phyloP scores from a whole-genome alignment of 2,329 filamentous ascomycete species.

The Thielaviopsis punctulata region DNA sequence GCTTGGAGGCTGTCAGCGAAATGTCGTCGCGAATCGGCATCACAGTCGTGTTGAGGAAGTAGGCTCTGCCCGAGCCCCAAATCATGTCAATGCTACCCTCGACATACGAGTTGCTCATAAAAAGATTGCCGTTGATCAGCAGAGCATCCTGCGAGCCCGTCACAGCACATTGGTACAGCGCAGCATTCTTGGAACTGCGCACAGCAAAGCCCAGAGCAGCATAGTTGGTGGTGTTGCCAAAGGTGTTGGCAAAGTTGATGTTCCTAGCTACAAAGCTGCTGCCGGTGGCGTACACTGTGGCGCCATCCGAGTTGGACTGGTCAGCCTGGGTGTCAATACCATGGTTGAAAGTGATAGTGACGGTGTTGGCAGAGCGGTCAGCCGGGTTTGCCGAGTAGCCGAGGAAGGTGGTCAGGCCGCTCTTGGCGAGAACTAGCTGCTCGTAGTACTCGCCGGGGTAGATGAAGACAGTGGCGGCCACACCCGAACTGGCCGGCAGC shows the following conservation, averaged over 20 bases:
- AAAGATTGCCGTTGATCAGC: constrained; percentile 27
- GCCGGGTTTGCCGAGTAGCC: constrained; percentile 37
- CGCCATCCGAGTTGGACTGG: constrained; percentile 34
- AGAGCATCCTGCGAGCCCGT: constrained; percentile 34
- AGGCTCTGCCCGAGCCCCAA: constrained; percentile 18
- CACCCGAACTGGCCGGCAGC: constrained; percentile 14
- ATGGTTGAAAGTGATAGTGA: constrained; percentile 26
- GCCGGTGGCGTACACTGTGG: constrained; percentile 27
- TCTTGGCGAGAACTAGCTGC: constrained; percentile 36
- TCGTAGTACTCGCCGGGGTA: constrained; percentile 37
- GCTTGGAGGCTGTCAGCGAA: constrained; percentile 21
- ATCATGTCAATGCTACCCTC: constrained; percentile 29
- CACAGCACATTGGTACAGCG: constrained; percentile 26
- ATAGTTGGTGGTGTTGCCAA: constrained; percentile 22
- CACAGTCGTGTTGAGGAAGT: constrained; percentile 24
- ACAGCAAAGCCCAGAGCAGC: constrained; percentile 20
- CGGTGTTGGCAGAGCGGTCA: constrained; percentile 38
- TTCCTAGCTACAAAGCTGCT: constrained; percentile 43
- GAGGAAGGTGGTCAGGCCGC: constrained; percentile 35
- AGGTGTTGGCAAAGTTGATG: constrained; percentile 34
- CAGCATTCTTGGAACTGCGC: constrained; percentile 2
- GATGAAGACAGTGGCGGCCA: constrained; percentile 20
- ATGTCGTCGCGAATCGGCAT: constrained; percentile 18
- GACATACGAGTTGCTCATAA: constrained; percentile 28
- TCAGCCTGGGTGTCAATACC: constrained; percentile 18